These are phyloP conservation scores for Meripilus lineatus DNA, from an alignment of 1,284 basidiomycete species.

Conservation along the genomic window DNA sequence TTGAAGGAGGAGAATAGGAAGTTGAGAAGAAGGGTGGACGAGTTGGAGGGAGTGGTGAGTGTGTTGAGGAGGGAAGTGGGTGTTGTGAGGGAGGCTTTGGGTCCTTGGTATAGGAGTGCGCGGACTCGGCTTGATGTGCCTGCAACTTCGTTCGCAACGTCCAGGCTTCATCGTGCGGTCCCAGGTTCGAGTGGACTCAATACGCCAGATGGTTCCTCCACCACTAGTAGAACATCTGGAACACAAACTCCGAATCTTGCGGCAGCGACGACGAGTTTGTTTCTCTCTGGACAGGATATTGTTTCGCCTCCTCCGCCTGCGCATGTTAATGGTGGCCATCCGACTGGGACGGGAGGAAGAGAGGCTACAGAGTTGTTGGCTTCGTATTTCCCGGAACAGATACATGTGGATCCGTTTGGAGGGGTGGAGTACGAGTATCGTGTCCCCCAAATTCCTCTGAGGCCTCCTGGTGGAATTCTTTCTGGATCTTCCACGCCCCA, in stretches of 20 bases:
- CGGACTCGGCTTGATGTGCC: slow-evolving; percentile 1
- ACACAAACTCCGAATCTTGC: slow-evolving; percentile 9
- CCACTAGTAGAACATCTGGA: neutral
- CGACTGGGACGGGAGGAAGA: no score
- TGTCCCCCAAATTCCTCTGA: no score
- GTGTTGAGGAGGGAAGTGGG: slow-evolving; percentile 48
- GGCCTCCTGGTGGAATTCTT: neutral
- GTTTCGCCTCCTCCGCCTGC: no score
- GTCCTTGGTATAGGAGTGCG: slow-evolving; percentile 56
- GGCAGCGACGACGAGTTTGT: neutral
- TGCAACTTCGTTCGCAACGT: neutral
- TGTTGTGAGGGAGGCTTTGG: slow-evolving; percentile 45
- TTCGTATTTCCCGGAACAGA: slow-evolving; percentile 15
- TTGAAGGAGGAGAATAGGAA: slow-evolving; percentile 58
- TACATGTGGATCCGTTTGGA: no score
- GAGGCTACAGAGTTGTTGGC: slow-evolving; percentile 5
- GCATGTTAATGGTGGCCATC: no score
- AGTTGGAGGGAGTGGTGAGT: slow-evolving; percentile 47
- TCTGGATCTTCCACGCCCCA: no score
- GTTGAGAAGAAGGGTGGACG: slow-evolving; percentile 47
- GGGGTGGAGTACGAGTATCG: no score
- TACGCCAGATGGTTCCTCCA: neutral
- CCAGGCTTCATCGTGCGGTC: no score
- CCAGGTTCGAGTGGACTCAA: neutral
- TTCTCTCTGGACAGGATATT: no score